These are phyloP conservation scores for Vigna hirtella DNA, from an alignment of 306 rosid genomes.

Conservation along the genomic window DNA sequence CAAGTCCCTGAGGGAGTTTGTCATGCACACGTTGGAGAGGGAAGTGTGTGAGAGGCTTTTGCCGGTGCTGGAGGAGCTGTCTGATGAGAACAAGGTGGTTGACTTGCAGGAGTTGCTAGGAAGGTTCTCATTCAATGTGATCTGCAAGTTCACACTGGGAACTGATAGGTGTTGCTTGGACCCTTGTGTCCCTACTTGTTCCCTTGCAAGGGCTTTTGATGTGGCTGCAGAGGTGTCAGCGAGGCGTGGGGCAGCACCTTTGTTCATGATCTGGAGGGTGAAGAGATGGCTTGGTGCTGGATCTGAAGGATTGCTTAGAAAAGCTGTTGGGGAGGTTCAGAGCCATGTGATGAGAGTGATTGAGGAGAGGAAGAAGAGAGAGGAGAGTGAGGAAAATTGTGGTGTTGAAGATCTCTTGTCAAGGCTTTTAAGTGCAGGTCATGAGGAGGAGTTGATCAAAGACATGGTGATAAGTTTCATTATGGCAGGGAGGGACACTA, in stretches of 20 bases:
- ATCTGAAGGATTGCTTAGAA: slow-evolving; percentile 66
- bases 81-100: slow-evolving; percentile 34
- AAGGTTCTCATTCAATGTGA: slow-evolving; percentile 72
- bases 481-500: slow-evolving; percentile 94
- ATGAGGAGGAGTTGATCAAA: slow-evolving; percentile 65
- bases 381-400: neutral
- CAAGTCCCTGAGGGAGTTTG: slow-evolving; percentile 58
- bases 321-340: slow-evolving; percentile 64
- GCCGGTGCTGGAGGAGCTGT: slow-evolving; percentile 62
- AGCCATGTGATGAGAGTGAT: slow-evolving; percentile 62
- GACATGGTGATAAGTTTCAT: slow-evolving; percentile 88
- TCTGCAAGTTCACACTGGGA: slow-evolving; percentile 69
- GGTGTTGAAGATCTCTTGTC: slow-evolving; percentile 66
- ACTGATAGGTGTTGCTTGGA: slow-evolving; percentile 57
- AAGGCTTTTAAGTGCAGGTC: slow-evolving; percentile 60
- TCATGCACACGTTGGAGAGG: slow-evolving; percentile 54
- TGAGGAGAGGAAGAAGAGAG: slow-evolving; percentile 48
- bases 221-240: slow-evolving; percentile 78
- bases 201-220: slow-evolving; percentile 66
- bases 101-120: slow-evolving; percentile 80
- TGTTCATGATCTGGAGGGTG: slow-evolving; percentile 72
- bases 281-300: slow-evolving; percentile 82
- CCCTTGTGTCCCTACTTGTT: slow-evolving; percentile 53
- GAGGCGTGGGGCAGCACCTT: slow-evolving; percentile 72
- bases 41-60: slow-evolving; percentile 58